These are phyloP conservation scores for Arabidopsis lyrata DNA, from an alignment of 441 rosid genomes.

Conservation along the genomic window DNA sequence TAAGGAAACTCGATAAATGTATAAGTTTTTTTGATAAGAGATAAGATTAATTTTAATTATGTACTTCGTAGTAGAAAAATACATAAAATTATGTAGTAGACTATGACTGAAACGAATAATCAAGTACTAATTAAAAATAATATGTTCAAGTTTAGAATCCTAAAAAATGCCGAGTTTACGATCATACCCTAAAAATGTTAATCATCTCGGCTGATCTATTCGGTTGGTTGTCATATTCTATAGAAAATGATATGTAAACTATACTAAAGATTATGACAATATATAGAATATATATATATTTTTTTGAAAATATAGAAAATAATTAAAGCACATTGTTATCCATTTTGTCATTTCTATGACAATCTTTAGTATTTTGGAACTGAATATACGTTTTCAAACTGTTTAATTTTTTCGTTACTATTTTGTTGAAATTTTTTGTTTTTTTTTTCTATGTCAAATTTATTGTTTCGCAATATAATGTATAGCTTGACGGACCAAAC, in stretches of 20 bases:
- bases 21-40: too few relatives aligned
- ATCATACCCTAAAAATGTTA: background rate
- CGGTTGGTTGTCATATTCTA: background rate
- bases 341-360: too few relatives aligned
- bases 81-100: too few relatives aligned
- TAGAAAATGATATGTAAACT: background rate
- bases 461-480: background rate
- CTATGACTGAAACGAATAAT: background rate
- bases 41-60: too few relatives aligned
- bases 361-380: background rate
- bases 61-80: too few relatives aligned
- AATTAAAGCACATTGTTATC: background rate
- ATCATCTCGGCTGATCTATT: background rate
- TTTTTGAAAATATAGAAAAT: background rate
- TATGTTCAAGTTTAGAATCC: background rate
- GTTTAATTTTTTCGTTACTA: background rate
- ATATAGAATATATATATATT: background rate
- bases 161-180: background rate
- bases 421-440: background rate
- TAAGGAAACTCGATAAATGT: background rate
- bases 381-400: background rate
- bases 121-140: background rate
- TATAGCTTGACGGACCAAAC: conserved; percentile 15
- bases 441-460: too few relatives aligned
- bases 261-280: background rate